Evolutionary conservation across 2,329 filamentous ascomycete species (phyloP), one percentile per base, ranked within the genome.

Genomic region (Sporothrix mexicana): DNA sequence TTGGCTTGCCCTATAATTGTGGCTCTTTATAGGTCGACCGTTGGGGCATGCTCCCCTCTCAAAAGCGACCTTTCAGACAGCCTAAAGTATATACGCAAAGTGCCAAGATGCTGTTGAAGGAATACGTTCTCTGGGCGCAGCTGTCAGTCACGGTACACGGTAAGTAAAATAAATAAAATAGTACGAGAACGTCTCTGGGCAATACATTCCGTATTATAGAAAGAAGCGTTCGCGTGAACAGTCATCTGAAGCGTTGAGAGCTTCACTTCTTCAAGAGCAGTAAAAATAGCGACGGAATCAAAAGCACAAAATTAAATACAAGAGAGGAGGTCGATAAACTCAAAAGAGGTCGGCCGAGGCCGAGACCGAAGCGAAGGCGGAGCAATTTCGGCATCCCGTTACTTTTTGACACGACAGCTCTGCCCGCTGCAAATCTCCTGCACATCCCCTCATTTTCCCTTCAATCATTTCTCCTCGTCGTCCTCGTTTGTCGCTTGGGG

Each of bases 341-440:
- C 20, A 49, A 61, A 45, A 23, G 30, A 25, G 23, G 62, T 45
- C 45, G 69, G 4, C 69, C 69, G 69, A 70, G 57, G 12, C 55
- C 69, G 55, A 62, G 57, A n/a, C 57, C 57, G 57, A 61, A 61
- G 57, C 57, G 57, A 61, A 25, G 57, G 57, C 13, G 25, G 55
- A 41, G 17, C 41, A 61, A 61, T 61, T 15, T 61, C 30, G 17
- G 57, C 41, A 17, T 61, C 15, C 25, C 57, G 57, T 41, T 41
- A n/a, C 41, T 41, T 15, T 59, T 17, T 61, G 30, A 41, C 57
- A 41, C 25, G 25, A 41, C 30, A 36, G 30, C 7, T 61, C 25
- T 41, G 15, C 15, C 15, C 25, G 8, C 25, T 41, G 30, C 25
- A 41, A 61, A 6, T 15, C 57, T 3, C 25, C 57, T 61, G 30